Evolutionary conservation across 2,329 filamentous ascomycete species (phyloP).

Genomic region (Madurella mycetomatis): DNA sequence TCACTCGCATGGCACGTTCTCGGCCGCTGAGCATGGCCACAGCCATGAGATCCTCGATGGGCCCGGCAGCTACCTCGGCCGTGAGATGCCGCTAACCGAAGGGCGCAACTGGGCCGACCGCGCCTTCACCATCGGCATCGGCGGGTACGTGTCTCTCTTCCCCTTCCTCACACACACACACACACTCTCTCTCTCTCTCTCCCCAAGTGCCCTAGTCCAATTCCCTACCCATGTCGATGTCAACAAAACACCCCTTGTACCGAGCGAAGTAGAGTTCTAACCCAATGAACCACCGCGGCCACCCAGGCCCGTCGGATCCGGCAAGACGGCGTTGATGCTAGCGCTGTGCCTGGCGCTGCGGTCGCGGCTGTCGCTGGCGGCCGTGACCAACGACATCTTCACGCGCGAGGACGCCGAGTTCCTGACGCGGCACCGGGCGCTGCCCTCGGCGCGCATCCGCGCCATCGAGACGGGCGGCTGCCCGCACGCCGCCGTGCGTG

Average conservation of each 20-base stretch:
- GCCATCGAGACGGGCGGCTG: constrained; percentile 98
- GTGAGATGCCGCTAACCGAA: constrained; percentile 91
- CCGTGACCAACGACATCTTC: constrained; percentile 99
- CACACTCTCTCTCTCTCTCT: not conserved
- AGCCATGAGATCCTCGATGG: constrained; percentile 93
- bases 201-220: not conserved
- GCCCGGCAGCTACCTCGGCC: constrained; percentile 80
- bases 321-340: constrained; percentile 96
- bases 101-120: constrained; percentile 82
- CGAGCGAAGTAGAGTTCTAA: too few species aligned
- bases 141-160: constrained; percentile 61
- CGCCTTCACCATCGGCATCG: constrained; percentile 96
- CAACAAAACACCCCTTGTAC: not conserved
- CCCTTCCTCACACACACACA: not conserved
- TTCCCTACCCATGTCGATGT: not conserved
- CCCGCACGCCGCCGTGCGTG: constrained; percentile 92
- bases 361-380: constrained; percentile 77
- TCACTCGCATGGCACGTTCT: constrained; percentile 49
- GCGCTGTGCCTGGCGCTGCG: constrained; percentile 83
- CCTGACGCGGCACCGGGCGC: constrained; percentile 78
- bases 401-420: constrained; percentile 98
- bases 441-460: constrained; percentile 77
- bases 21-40: constrained; percentile 77
- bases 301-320: constrained; percentile 88
- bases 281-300: too few species aligned